Percentiles rank a stretch among this genome's conserved stretches.
Conservation (phyloP, 208 protist genomes). For the Paratrypanosoma confusum region DNA sequence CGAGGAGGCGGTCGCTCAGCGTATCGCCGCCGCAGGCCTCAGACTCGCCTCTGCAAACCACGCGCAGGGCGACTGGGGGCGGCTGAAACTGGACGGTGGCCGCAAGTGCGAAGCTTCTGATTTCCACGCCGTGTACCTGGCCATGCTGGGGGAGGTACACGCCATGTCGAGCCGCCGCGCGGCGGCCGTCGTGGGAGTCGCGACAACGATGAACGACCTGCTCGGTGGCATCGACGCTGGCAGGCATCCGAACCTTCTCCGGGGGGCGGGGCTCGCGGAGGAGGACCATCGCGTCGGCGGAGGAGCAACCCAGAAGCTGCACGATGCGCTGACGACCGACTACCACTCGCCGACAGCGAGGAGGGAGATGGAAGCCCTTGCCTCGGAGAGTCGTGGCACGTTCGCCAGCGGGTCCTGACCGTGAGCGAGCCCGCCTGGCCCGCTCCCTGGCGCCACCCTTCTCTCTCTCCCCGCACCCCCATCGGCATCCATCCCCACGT, state of each 20-base stretch:
- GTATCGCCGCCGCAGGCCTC: no score
- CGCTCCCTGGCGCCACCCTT: no score
- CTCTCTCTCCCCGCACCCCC: no score
- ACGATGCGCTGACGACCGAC: conserved; percentile 17
- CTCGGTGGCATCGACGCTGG: conserved; percentile 27
- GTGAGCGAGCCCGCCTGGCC: no score
- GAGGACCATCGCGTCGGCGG: background rate
- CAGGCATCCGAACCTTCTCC: background rate
- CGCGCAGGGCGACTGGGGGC: no score
- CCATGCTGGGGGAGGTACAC: conserved; percentile 56
- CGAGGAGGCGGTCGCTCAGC: no score
- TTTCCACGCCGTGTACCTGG: conserved; percentile 53
- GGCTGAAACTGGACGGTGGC: conserved; percentile 28
- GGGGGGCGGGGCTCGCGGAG: background rate
- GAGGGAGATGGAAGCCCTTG: no score
- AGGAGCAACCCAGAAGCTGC: conserved; percentile 22
- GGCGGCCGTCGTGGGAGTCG: conserved; percentile 32
- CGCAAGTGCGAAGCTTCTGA: conserved; percentile 57
- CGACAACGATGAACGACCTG: conserved; percentile 53
- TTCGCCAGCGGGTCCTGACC: no score
- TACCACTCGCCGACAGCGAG: no score
- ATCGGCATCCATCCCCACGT: no score
- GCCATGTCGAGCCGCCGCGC: conserved; percentile 43
- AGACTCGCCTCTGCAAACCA: no score
- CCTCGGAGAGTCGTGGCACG: no score